Evolutionary conservation across 208 protist species (phyloP), one percentile per base, ranked within the genome.

Genomic region (Leishmania braziliensis): DNA sequence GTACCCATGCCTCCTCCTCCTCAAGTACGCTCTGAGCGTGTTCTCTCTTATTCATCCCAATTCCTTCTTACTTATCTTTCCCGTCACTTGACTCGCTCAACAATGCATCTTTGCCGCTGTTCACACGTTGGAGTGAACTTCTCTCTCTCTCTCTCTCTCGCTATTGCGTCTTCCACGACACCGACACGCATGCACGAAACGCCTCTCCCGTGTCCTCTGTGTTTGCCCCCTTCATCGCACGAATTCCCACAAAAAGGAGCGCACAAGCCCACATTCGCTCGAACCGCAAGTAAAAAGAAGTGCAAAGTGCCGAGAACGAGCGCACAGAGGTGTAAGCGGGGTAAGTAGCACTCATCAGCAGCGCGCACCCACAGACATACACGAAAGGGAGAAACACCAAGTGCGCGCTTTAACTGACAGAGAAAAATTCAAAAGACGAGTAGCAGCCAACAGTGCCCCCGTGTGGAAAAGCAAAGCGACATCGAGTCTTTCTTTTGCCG

Each of bases 241-340:
- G 16, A 26, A 26, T n/a, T 18, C n/a, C 60, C 29, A 66, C 6
- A 12, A n/a, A 23, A 39, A 12, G 60, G 29, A 2, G n/a, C n/a
- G 14, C n/a, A 33, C 58, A 33, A 33, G n/a, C 6, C 0, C 56
- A 62, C 56, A 23, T 23, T 63, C 18, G 9, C 5, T 8, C 23
- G 3, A 14, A 14, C 58, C 23, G 6, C 26, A 63, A 3, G 23
- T 8, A 23, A 33, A 12, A 14, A 18, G 8, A 63, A 33, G 0
- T 29, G 58, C 12, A 29, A 63, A 23, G 5, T 23, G 58, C 23
- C 58, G 46, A 26, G 69, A 53, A 10, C 43, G 46, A 53, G 69
- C 6, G 18, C 36, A 80, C 75, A 82, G 39, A 88, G 36, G 70
- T 48, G 72, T 23, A 69, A 69, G 33, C 2, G 18, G 29, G 29